Evolutionary conservation across 768 basidiomycete genomes (phyloP).

Genomic region (Boletus rubescentipes): DNA sequence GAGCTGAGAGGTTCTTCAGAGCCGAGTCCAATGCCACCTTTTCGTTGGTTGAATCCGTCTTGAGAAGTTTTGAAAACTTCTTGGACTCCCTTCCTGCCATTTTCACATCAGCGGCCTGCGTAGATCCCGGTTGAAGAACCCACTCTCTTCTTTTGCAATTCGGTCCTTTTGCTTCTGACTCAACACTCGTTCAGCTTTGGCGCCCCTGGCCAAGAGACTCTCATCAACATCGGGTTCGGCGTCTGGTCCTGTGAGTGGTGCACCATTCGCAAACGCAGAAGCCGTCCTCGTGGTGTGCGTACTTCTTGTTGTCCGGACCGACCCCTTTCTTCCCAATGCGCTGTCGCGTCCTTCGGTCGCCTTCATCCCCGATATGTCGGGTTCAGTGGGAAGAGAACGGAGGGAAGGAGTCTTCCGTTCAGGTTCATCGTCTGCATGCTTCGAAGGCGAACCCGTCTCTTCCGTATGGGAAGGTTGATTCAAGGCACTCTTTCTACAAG

Average conservation of each 20-base stretch:
- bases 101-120: not conserved
- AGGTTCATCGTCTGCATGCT: not conserved
- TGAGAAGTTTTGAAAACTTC: slow-evolving; percentile 66
- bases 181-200: slow-evolving; percentile 47
- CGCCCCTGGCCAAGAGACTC: slow-evolving; percentile 40
- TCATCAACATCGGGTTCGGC: slow-evolving; percentile 43
- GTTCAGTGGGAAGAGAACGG: slow-evolving; percentile 24
- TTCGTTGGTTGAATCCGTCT: slow-evolving; percentile 66
- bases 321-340: slow-evolving; percentile 17
- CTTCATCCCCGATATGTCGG: not conserved
- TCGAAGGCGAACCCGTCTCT: not conserved
- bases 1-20: slow-evolving; percentile 60
- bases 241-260: slow-evolving; percentile 50
- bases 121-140: slow-evolving; percentile 11
- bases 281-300: slow-evolving; percentile 12
- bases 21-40: slow-evolving; percentile 58
- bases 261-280: slow-evolving; percentile 51
- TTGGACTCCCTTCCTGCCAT: slow-evolving; percentile 55
- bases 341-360: not conserved
- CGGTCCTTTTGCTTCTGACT: slow-evolving; percentile 50
- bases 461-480: not conserved
- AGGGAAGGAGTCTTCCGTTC: slow-evolving; percentile 15
- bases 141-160: slow-evolving; percentile 54
- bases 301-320: slow-evolving; percentile 25
- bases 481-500: not conserved